Evolutionary conservation across 1,139 yeast genomes (phyloP).

Genomic region (Sugiyamaella xylanicola): DNA sequence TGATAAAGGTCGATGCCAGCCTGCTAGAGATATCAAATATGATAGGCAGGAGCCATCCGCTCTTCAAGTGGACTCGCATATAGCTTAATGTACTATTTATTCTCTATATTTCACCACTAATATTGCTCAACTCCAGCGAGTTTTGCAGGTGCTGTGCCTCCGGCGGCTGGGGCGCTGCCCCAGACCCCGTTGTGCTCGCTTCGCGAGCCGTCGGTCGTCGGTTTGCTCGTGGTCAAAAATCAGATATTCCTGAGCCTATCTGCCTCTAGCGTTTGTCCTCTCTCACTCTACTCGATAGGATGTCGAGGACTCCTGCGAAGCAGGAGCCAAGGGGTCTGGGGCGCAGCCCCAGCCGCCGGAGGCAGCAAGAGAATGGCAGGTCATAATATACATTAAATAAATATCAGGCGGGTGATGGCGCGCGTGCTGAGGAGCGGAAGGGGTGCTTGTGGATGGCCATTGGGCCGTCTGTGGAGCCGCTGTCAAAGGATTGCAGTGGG

Average conservation of each 20-base stretch:
- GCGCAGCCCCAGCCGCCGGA: slow-evolving; percentile 5
- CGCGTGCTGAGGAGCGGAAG: not conserved
- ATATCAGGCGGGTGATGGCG: slow-evolving; percentile 3
- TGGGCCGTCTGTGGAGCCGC: not conserved
- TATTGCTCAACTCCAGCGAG: no score
- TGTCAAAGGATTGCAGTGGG: slow-evolving; percentile 4
- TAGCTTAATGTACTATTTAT: slow-evolving; percentile 18
- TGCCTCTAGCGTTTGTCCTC: no score
- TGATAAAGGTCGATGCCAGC: slow-evolving; percentile 42
- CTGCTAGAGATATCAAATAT: slow-evolving; percentile 40
- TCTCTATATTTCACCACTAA: no score
- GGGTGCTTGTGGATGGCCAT: slow-evolving; percentile 19
- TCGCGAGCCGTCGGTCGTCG: no score
- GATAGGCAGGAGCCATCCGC: slow-evolving; percentile 37
- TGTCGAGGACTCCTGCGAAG: not conserved
- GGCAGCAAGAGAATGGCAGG: not conserved
- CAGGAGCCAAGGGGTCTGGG: not conserved
- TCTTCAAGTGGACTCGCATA: slow-evolving; percentile 41
- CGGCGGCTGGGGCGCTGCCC: no score
- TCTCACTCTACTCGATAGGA: no score
- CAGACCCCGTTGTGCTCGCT: no score
- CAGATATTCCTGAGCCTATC: no score
- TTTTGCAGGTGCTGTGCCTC: no score
- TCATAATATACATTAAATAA: slow-evolving; percentile 8
- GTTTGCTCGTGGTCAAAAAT: no score